Evolutionary conservation across 73 alveolate species (phyloP).

Genomic region (Paramecium tetraurelia): DNA sequence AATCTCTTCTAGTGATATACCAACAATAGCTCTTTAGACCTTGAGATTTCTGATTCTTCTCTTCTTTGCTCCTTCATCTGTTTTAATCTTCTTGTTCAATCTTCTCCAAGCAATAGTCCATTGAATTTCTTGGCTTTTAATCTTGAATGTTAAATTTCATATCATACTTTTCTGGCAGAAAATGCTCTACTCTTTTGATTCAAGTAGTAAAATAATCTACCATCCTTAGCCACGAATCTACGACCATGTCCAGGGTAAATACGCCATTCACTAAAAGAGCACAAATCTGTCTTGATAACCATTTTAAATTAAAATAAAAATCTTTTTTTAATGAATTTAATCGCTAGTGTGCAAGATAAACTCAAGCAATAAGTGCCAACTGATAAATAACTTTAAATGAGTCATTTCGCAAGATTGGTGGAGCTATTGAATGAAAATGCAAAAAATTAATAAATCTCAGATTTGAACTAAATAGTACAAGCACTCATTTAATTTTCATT

Average conservation of each 20-base stretch:
- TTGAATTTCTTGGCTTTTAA: constrained; percentile 85
- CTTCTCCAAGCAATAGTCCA: constrained; percentile 97
- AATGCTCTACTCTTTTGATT: constrained; percentile 76
- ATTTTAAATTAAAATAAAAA: constrained; percentile 55
- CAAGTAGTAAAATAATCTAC: constrained; percentile 83
- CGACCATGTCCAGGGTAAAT: constrained; percentile 95
- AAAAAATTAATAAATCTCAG: neutral
- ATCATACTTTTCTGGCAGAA: constrained; percentile 70
- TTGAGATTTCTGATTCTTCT: constrained; percentile 82
- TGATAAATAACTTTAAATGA: neutral
- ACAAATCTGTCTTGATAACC: constrained; percentile 92
- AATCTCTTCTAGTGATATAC: constrained; percentile 89
- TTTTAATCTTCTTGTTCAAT: constrained; percentile 86
- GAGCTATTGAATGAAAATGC: neutral
- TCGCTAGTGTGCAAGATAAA: neutral
- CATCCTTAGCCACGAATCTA: constrained; percentile 88
- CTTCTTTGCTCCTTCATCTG: constrained; percentile 77
- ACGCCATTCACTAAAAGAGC: constrained; percentile 88
- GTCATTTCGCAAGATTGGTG: constrained; percentile 22
- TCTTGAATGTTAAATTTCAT: neutral
- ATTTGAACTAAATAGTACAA: neutral
- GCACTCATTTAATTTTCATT: neutral
- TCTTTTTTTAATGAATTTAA: constrained; percentile 38
- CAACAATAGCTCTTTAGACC: constrained; percentile 93
- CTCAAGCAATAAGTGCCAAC: constrained; percentile 20